A percentile compares a stretch with the other conserved stretches of the same genome.
Evolutionary conservation across 2,329 filamentous ascomycete genomes (phyloP).

Genomic region (Xylaria sp.): DNA sequence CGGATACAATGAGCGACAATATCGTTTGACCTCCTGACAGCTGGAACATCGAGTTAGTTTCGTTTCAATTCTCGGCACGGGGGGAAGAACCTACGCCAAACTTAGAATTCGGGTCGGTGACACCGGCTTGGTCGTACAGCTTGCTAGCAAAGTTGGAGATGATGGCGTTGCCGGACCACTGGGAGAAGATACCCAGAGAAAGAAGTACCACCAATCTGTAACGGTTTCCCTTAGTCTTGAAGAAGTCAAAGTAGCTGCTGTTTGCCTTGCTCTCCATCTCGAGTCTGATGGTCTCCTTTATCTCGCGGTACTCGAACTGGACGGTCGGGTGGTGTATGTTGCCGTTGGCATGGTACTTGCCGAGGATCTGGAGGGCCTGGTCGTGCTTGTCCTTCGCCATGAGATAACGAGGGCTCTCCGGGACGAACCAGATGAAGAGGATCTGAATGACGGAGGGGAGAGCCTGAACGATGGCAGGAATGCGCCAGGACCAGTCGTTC

Average conservation of each 20-base stretch:
- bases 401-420: slow-evolving; percentile 46
- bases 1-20: slow-evolving; percentile 55
- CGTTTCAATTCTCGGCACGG: slow-evolving; percentile 24
- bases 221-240: slow-evolving; percentile 59
- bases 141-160: slow-evolving; percentile 60
- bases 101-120: slow-evolving; percentile 48
- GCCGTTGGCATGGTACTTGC: slow-evolving; percentile 60
- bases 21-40: slow-evolving; percentile 54
- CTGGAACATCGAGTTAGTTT: slow-evolving; percentile 33
- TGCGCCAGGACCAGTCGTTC: slow-evolving; percentile 55
- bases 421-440: slow-evolving; percentile 49
- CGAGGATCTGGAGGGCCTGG: slow-evolving; percentile 56
- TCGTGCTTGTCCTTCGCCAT: slow-evolving; percentile 56
- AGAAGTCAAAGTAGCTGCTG: slow-evolving; percentile 57
- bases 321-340: slow-evolving; percentile 55
- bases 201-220: slow-evolving; percentile 56
- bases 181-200: slow-evolving; percentile 61
- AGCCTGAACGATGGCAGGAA: slow-evolving; percentile 50
- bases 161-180: slow-evolving; percentile 63
- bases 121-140: slow-evolving; percentile 57
- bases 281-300: slow-evolving; percentile 58
- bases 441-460: slow-evolving; percentile 51
- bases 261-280: slow-evolving; percentile 51
- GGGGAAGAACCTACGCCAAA: slow-evolving; percentile 43
- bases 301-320: slow-evolving; percentile 62